Percentiles rank a stretch among this genome's conserved stretches.
These are phyloP conservation scores for Phylloporus sp. DNA, from an alignment of 768 basidiomycete species.

Conservation along the genomic window DNA sequence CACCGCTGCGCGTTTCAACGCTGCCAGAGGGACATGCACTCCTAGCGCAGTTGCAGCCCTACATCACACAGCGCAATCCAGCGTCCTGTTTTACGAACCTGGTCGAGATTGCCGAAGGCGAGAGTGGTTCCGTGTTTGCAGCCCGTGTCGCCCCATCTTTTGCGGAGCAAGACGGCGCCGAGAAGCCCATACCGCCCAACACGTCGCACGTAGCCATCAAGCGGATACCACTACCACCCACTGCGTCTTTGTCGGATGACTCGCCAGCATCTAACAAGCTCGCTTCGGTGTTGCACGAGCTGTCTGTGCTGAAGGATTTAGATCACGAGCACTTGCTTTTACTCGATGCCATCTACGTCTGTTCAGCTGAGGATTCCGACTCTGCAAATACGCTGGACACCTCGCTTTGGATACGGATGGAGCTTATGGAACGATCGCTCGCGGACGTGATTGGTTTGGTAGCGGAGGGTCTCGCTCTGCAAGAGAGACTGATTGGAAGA, in stretches of 20 bases:
- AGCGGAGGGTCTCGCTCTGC: conserved; percentile 54
- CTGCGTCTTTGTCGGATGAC: conserved; percentile 28
- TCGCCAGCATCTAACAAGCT: conserved; percentile 53
- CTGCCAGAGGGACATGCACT: conserved; percentile 12
- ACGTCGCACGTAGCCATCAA: conserved; percentile 69
- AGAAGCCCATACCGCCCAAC: conserved; percentile 24
- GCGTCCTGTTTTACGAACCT: conserved; percentile 59
- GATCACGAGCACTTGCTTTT: conserved; percentile 58
- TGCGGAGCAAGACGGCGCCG: conserved; percentile 9
- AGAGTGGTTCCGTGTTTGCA: conserved; percentile 66
- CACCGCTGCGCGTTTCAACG: background rate
- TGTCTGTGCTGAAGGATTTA: conserved; percentile 52
- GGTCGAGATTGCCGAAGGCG: conserved; percentile 78
- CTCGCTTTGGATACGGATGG: conserved; percentile 83
- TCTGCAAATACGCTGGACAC: conserved; percentile 36
- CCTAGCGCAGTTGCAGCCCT: conserved; percentile 48
- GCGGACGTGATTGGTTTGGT: conserved; percentile 72
- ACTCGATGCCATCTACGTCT: conserved; percentile 69
- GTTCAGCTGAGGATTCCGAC: conserved; percentile 35
- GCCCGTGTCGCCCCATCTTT: conserved; percentile 29
- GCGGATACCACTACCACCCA: conserved; percentile 52
- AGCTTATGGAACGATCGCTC: conserved; percentile 83
- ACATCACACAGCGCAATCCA: conserved; percentile 65
- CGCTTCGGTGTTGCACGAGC: conserved; percentile 55
- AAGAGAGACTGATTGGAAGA: conserved; percentile 65